Evolutionary conservation across 768 basidiomycete species (phyloP).

Genomic region (Antrodiella citrinella): DNA sequence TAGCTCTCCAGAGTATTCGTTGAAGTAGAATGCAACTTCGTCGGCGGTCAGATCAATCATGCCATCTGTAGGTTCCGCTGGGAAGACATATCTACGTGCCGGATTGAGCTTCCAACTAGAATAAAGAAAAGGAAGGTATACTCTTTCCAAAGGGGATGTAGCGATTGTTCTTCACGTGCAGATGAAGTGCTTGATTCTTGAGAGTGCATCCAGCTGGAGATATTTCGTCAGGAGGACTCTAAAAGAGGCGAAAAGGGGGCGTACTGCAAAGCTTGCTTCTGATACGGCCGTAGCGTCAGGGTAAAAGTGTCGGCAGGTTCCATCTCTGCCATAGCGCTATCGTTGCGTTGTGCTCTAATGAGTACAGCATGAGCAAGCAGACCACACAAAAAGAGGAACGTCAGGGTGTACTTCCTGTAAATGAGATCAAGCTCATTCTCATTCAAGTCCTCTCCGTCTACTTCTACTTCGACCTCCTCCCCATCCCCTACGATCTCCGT

Average conservation of each 20-base stretch:
- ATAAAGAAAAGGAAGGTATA: slow-evolving; percentile 37
- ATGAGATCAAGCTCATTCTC: slow-evolving; percentile 78
- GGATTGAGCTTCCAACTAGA: no score
- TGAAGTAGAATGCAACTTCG: slow-evolving; percentile 79
- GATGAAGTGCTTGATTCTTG: slow-evolving; percentile 70
- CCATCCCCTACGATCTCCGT: slow-evolving; percentile 74
- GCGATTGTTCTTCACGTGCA: slow-evolving; percentile 58
- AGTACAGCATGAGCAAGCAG: background rate
- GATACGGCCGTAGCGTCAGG: slow-evolving; percentile 74
- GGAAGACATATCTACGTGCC: slow-evolving; percentile 62
- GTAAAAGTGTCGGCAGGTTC: slow-evolving; percentile 73
- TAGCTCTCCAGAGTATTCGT: slow-evolving; percentile 85
- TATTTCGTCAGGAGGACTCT: no score
- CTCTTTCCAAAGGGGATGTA: slow-evolving; percentile 96
- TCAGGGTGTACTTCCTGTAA: slow-evolving; percentile 57
- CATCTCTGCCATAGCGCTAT: slow-evolving; percentile 70
- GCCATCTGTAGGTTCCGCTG: slow-evolving; percentile 44
- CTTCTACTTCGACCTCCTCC: slow-evolving; percentile 79
- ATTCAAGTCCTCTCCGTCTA: slow-evolving; percentile 68
- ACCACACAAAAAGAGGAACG: background rate
- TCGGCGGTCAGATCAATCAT: slow-evolving; percentile 77
- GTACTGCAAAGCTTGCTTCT: slow-evolving; percentile 77
- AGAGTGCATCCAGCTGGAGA: slow-evolving; percentile 82
- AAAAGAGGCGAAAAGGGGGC: no score
- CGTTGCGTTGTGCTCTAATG: slow-evolving; percentile 75